Evolutionary conservation across 768 basidiomycete species (phyloP).

Genomic region (Phanerochaete carnosa): DNA sequence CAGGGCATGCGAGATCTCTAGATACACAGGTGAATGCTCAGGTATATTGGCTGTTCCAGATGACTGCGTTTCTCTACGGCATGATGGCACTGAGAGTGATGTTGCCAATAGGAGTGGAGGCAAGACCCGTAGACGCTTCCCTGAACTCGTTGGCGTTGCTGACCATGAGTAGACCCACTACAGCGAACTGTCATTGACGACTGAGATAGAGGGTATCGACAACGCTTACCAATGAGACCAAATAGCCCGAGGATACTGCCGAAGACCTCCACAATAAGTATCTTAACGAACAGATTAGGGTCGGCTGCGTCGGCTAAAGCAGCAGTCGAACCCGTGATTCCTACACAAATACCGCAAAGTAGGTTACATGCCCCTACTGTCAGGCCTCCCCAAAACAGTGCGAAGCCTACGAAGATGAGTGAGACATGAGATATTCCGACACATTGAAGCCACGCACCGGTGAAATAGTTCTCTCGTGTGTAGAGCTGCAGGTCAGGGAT

Average conservation of each 20-base stretch:
- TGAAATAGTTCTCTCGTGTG: conserved; percentile 88
- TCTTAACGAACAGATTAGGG: conserved; percentile 92
- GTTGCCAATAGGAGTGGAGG: neutral
- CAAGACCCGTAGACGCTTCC: neutral
- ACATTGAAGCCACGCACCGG: conserved; percentile 44
- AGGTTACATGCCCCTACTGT: conserved; percentile 94
- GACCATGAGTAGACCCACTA: conserved; percentile 83
- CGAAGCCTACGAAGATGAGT: conserved; percentile 55
- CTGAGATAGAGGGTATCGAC: neutral
- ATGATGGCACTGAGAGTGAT: conserved; percentile 5
- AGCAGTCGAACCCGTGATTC: conserved; percentile 92
- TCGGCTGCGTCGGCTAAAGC: conserved; percentile 95
- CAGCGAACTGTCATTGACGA: neutral
- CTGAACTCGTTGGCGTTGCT: conserved; percentile 59
- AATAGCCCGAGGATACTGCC: conserved; percentile 90
- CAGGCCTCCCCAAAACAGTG: conserved; percentile 96
- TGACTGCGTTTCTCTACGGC: neutral
- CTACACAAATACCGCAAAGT: conserved; percentile 91
- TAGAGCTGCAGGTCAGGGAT: conserved; percentile 70
- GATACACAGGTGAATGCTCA: neutral
- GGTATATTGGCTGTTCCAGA: neutral
- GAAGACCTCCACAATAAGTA: conserved; percentile 94
- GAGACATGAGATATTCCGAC: neutral
- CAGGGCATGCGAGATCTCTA: too few relatives aligned
- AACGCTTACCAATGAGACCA: conserved; percentile 79